A percentile compares a stretch with the other conserved stretches of the same genome.
Evolutionary conservation across 306 rosid species (phyloP).

Genomic region (Crataegus laevigata): DNA sequence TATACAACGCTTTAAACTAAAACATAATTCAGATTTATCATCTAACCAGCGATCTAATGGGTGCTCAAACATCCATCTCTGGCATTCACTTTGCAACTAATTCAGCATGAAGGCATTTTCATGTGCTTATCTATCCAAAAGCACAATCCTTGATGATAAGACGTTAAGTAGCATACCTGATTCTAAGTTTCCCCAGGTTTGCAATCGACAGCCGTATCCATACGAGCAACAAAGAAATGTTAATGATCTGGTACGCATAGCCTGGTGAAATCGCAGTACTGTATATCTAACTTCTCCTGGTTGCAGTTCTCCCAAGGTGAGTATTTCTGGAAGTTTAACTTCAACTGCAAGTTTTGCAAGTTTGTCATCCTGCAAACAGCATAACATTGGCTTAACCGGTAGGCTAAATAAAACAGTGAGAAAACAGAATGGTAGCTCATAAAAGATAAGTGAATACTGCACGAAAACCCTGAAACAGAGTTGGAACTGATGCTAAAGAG

Average conservation of each 20-base stretch:
- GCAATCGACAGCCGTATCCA: constrained; percentile 90
- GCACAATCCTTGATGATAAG: neutral
- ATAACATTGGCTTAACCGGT: neutral
- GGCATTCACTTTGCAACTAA: neutral
- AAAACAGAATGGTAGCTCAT: neutral
- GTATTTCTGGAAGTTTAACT: constrained; percentile 71
- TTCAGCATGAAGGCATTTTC: neutral
- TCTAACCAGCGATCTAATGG: neutral
- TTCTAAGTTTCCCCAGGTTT: constrained; percentile 78
- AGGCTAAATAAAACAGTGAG: neutral
- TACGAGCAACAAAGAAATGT: constrained; percentile 76
- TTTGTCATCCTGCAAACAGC: constrained; percentile 57
- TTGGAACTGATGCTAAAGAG: too few relatives aligned
- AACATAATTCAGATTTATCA: neutral
- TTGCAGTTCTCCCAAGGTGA: constrained; percentile 75
- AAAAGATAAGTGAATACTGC: too few relatives aligned
- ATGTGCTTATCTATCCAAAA: neutral
- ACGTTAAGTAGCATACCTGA: constrained; percentile 36
- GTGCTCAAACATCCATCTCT: neutral
- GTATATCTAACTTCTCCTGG: constrained; percentile 72
- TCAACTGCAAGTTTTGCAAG: constrained; percentile 85
- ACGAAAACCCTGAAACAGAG: too few relatives aligned
- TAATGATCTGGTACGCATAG: constrained; percentile 73
- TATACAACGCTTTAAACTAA: neutral
- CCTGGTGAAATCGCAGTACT: constrained; percentile 80